phyloP scores from a whole-genome alignment of 108 stramenopile genomes.

The Parietichytrium sp. region DNA sequence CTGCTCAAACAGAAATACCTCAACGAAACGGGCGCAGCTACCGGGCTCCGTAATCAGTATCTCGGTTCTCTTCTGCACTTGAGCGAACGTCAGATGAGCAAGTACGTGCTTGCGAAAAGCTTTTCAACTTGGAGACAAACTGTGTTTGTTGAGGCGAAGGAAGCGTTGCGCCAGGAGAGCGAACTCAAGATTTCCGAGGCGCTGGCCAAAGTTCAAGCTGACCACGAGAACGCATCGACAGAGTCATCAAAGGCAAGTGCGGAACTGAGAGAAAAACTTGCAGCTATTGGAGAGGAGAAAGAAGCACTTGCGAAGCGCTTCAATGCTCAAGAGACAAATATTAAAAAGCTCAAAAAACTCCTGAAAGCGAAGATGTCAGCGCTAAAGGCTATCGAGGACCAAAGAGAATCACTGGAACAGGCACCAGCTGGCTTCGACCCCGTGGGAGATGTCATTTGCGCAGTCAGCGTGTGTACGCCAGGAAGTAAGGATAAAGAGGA shows the following conservation, averaged over 20 bases:
- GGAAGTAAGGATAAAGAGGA: no score
- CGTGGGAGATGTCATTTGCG: neutral
- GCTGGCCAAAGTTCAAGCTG: neutral
- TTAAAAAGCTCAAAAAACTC: neutral
- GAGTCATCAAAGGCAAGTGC: neutral
- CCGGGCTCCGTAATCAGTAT: neutral
- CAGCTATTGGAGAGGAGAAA: neutral
- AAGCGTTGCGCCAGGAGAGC: no score
- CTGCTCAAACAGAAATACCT: neutral
- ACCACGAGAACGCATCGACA: neutral
- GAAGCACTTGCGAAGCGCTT: neutral
- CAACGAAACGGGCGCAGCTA: no score
- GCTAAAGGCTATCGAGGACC: neutral
- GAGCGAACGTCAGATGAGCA: neutral
- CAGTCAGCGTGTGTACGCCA: neutral
- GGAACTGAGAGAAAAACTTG: neutral
- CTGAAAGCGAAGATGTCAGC: neutral
- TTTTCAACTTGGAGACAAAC: neutral
- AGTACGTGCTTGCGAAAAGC: no score
- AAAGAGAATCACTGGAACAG: neutral
- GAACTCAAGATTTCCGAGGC: neutral
- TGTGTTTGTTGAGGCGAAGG: no score
- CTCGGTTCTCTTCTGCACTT: neutral
- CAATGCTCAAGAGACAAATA: neutral
- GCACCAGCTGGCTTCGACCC: neutral